phyloP scores from a whole-genome alignment of 768 basidiomycete species.

The Termitomyces eurrhizus region DNA sequence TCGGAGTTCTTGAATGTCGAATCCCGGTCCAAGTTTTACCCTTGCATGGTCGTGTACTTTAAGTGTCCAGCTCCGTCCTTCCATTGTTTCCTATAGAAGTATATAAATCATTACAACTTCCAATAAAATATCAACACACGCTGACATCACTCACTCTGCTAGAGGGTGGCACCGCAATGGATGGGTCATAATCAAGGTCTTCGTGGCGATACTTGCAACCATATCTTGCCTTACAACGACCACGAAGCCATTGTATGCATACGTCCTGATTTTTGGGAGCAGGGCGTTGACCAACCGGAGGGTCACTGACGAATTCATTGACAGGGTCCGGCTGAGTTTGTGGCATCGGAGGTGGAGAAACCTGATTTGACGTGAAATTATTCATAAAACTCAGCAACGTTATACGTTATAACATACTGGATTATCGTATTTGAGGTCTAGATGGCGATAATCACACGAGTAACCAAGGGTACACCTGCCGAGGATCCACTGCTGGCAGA shows the following conservation, averaged over 20 bases:
- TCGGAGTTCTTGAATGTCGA: constrained; percentile 47
- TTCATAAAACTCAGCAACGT: no score
- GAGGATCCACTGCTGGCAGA: constrained; percentile 30
- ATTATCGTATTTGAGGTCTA: constrained; percentile 21
- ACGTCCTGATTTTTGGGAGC: constrained; percentile 11
- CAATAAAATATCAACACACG: not conserved
- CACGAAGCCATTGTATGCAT: constrained; percentile 26
- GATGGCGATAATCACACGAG: constrained; percentile 22
- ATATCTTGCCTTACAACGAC: constrained; percentile 23
- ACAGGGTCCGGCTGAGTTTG: not conserved
- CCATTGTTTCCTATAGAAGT: not conserved
- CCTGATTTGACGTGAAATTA: not conserved
- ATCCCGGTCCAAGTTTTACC: constrained; percentile 57
- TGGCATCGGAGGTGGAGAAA: not conserved
- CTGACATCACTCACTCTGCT: not conserved
- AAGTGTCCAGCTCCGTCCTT: constrained; percentile 18
- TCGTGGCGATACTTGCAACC: constrained; percentile 27
- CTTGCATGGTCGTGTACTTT: constrained; percentile 51
- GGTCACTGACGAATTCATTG: constrained; percentile 6
- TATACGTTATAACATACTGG: constrained; percentile 12
- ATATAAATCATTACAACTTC: not conserved
- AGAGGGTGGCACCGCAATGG: not conserved
- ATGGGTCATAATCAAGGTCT: constrained; percentile 26
- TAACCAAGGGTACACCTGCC: constrained; percentile 19
- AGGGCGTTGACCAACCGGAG: constrained; percentile 18